Evolutionary conservation across 2,329 filamentous ascomycete species (phyloP), one percentile per base, ranked within the genome.

Genomic region (Aureobasidium leucospermi): DNA sequence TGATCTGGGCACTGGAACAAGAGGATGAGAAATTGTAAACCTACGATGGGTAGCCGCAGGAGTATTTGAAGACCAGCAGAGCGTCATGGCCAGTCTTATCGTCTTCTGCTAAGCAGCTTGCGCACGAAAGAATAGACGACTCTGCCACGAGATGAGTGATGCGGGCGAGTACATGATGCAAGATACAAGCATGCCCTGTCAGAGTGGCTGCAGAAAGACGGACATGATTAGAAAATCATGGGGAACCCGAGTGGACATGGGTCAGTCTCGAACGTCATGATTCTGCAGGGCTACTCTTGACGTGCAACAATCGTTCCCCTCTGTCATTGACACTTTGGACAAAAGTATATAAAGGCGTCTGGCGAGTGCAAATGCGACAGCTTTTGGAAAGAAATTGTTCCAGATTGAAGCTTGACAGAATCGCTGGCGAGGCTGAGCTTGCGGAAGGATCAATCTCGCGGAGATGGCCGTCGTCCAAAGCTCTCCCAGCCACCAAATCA

Each of bases 151-250:
- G n/a, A 23, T 42, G 29, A 45, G 41, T n/a, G 41, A 41, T 42
- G 51, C 51, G 11, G 16, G 4, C 36, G 19, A 31, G 39, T 19
- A 39, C 52, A 56, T 45, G 23, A 56, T 56, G 52, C 52, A 56
- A 45, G 41, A 56, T 56, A 45, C 52, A 56, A 23, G 52, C 52
- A 56, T 56, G 41, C 36, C 52, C 31, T 45, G 52, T 56, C 52
- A 45, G 31, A 11, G 15, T 43, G 29, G 39, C 52, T 56, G 52
- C 52, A 56, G 51, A 7, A 23, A 55, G 51, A 55, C 29, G 51
- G 28, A 36, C 36, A 15, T 42, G 23, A 38, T 53, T 15, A 16
- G 28, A 15, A 39, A 23, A 32, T 23, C 10, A 43, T 45, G 52
- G 52, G 52, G 41, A 42, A 45, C 16, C 52, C 52, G 39, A 36